Percentiles rank a stretch among this genome's conserved stretches.
Conservation (phyloP, 768 basidiomycete genomes). For the Dioszegia crocea region DNA sequence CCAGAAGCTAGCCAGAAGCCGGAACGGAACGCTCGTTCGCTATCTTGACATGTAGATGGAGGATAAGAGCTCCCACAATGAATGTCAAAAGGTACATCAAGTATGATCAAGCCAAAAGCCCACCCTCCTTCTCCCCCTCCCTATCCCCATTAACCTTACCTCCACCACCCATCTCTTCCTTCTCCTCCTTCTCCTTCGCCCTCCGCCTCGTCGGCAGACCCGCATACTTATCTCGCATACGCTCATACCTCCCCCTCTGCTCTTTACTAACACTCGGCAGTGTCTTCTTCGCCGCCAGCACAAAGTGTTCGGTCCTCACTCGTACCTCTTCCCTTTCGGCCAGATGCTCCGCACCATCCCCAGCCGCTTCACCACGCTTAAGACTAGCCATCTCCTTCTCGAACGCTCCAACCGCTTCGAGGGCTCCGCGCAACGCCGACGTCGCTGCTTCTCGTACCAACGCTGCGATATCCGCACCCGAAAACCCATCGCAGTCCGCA, state of each 20-base stretch:
- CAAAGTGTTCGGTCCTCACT: slow-evolving; percentile 68
- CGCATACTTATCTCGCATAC: slow-evolving; percentile 73
- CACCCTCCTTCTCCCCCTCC: slow-evolving; percentile 7
- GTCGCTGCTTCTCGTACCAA: slow-evolving; percentile 87
- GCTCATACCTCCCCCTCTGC: slow-evolving; percentile 79
- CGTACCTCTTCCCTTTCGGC: slow-evolving; percentile 13
- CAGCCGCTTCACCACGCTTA: slow-evolving; percentile 10
- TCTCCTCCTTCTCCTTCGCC: slow-evolving; percentile 13
- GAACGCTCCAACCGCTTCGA: slow-evolving; percentile 61
- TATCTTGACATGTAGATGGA: too few relatives aligned
- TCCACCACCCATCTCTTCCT: slow-evolving; percentile 8
- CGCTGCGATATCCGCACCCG: slow-evolving; percentile 84
- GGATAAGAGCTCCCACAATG: too few relatives aligned
- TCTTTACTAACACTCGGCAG: slow-evolving; percentile 75
- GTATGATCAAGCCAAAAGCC: background rate
- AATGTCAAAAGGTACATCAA: too few relatives aligned
- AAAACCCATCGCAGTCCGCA: slow-evolving; percentile 72
- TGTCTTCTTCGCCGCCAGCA: slow-evolving; percentile 69
- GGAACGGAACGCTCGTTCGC: too few relatives aligned
- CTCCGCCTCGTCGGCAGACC: slow-evolving; percentile 56
- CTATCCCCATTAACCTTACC: background rate
- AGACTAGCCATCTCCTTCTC: slow-evolving; percentile 54
- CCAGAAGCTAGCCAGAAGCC: background rate
- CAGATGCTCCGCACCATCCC: slow-evolving; percentile 9
- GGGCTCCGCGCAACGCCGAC: slow-evolving; percentile 62